phyloP scores from a whole-genome alignment of 495 filamentous ascomycete genomes.

The Aspergillus incahuasiensis region DNA sequence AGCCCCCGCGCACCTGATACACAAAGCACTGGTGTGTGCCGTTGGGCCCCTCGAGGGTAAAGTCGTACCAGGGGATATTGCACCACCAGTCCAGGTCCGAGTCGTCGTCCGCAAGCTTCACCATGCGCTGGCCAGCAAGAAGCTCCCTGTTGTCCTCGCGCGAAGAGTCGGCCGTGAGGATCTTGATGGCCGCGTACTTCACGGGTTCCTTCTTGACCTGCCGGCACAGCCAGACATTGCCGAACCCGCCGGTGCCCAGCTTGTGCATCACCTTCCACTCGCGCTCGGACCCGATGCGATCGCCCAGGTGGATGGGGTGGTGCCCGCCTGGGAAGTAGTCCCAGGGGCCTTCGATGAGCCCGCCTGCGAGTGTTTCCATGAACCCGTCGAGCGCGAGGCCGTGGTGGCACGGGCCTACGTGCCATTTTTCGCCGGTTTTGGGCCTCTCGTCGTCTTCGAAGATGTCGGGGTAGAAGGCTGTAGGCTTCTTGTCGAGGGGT shows the following conservation, averaged over 20 bases:
- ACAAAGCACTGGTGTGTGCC: neutral
- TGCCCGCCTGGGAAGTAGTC: neutral
- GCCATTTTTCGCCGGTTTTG: neutral
- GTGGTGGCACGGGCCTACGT: neutral
- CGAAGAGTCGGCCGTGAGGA: neutral
- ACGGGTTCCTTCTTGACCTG: neutral
- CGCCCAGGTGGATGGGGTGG: neutral
- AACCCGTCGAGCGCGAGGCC: neutral
- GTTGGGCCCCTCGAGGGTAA: neutral
- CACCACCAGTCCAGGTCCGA: neutral
- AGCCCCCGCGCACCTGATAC: neutral
- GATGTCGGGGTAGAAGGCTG: too few species aligned
- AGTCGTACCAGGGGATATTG: neutral
- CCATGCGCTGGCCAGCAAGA: neutral
- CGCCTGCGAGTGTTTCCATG: neutral
- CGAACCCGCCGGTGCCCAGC: neutral
- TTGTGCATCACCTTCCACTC: neutral
- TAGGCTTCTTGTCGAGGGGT: too few species aligned
- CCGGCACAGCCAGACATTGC: neutral
- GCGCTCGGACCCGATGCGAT: neutral
- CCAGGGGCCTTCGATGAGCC: neutral
- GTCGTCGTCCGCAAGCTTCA: neutral
- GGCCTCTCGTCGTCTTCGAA: too few species aligned
- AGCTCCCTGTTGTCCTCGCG: neutral
- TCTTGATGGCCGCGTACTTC: slow-evolving; percentile 1